Evolutionary conservation across 139 green algal species (phyloP), one percentile per base, ranked within the genome.

Genomic region (Pseudopediastrum boryanum): DNA sequence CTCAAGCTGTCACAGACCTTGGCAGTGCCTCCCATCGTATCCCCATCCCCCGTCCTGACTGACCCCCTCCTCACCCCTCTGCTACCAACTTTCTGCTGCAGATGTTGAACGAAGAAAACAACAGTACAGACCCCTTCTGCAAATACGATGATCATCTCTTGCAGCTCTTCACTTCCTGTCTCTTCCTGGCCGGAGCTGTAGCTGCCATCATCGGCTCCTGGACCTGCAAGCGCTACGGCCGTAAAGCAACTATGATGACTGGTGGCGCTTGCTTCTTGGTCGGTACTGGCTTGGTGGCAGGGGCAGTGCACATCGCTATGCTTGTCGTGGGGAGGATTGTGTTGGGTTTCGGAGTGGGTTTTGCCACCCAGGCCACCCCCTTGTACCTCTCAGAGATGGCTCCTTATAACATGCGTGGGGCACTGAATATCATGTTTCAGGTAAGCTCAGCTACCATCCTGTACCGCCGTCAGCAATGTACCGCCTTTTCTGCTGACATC

Each of bases 341-440:
- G 29, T 79, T 97, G 25, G 92, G 92, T 21, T 63, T 97, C 19
- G 92, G 89, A 4, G 87, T 97, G 21, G 92, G 91, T 19, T 87
- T 94, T 71, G 88, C 89, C 43, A 93, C 68, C 2, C 76, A 84
- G 78, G 80, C 83, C 19, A 84, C 81, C 4, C 84, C 86, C 0
- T 41, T 91, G 33, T 89, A 89, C 78, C 72, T 87, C 41, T 70
- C 54, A n/a, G 86, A 90, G 66, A 87, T 90, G 62, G 83, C 86
- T 4, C 86, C 84, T n/a, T 65, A 61, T 51, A 77, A 85, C 4
- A 23, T 83, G 31, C 84, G 84, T 31, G 86, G 84, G 36, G 71
- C 72, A 0, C 76, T 89, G 23, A 89, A 89, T 75, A 86, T 91
- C 71, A 80, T 90, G 70, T 93, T 93, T 70, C 90, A n/a, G n/a